phyloP scores from a whole-genome alignment of 768 basidiomycete species.

The Auriscalpium microsporum region DNA sequence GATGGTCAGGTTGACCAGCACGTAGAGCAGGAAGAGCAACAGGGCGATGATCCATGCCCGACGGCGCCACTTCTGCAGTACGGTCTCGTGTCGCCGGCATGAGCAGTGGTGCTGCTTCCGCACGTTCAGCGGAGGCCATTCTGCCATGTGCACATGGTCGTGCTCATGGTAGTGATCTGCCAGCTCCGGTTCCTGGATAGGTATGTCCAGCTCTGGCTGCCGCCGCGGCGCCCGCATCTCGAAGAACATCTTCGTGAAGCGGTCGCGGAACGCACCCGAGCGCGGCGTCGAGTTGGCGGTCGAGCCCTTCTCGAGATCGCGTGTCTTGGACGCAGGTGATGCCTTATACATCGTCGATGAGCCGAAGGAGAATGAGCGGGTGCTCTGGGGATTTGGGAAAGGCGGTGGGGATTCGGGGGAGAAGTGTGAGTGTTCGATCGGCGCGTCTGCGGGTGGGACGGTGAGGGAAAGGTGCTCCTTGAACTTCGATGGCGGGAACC shows the following conservation, averaged over 20 bases:
- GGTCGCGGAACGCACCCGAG: conserved; percentile 20
- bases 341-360: conserved; percentile 19
- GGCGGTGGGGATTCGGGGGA: conserved; percentile 35
- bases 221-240: conserved; percentile 25
- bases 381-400: conserved; percentile 20
- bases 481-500: background rate
- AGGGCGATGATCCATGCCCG: conserved; percentile 26
- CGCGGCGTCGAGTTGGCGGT: conserved; percentile 9
- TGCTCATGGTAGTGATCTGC: background rate
- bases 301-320: conserved; percentile 14
- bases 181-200: conserved; percentile 17
- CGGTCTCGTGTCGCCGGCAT: conserved; percentile 20
- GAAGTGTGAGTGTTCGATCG: conserved; percentile 31
- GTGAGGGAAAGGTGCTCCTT: conserved; percentile 10
- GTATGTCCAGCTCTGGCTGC: conserved; percentile 21
- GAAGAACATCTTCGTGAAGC: conserved; percentile 30
- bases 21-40: conserved; percentile 32
- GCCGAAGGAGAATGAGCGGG: conserved; percentile 1
- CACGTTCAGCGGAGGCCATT: conserved; percentile 34
- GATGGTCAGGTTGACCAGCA: conserved; percentile 33
- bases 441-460: conserved; percentile 15
- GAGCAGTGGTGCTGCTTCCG: conserved; percentile 24
- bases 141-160: background rate
- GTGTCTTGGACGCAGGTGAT: conserved; percentile 15
- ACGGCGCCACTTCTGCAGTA: conserved; percentile 20